phyloP scores from a whole-genome alignment of 768 basidiomycete genomes.

The Crepidotus variabilis region DNA sequence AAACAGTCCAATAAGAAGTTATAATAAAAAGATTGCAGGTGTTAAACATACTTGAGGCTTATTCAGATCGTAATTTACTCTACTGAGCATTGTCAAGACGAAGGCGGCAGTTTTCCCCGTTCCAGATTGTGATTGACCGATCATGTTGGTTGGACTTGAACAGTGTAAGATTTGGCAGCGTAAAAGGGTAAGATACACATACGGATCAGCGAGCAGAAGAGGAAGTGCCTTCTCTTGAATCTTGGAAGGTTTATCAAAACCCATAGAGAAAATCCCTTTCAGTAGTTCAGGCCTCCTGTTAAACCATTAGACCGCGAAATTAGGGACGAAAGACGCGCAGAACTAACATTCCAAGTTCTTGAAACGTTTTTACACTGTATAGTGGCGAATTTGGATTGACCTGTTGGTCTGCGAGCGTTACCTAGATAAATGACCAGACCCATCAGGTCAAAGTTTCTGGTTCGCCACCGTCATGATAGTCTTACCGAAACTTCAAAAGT shows the following conservation, averaged over 20 bases:
- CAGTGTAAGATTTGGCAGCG: not conserved
- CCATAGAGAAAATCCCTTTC: slow-evolving; percentile 92
- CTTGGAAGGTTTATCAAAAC: slow-evolving; percentile 97
- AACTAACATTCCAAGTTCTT: slow-evolving; percentile 90
- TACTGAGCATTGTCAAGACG: slow-evolving; percentile 93
- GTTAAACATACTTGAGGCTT: slow-evolving; percentile 68
- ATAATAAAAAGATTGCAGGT: not conserved
- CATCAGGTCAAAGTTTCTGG: not conserved
- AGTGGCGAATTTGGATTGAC: slow-evolving; percentile 94
- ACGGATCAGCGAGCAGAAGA: slow-evolving; percentile 88
- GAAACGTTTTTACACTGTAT: slow-evolving; percentile 90
- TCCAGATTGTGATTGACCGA: slow-evolving; percentile 98
- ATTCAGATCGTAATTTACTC: slow-evolving; percentile 79
- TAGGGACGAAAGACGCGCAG: not conserved
- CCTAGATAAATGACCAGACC: slow-evolving; percentile 40
- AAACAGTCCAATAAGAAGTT: not conserved
- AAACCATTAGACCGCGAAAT: not conserved
- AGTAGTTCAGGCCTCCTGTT: slow-evolving; percentile 78
- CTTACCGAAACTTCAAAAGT: slow-evolving; percentile 80
- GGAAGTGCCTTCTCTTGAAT: slow-evolving; percentile 98
- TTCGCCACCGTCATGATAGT: slow-evolving; percentile 3
- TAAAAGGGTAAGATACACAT: not conserved
- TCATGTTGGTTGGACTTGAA: slow-evolving; percentile 95
- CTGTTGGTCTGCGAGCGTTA: slow-evolving; percentile 96
- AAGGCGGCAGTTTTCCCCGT: slow-evolving; percentile 99